Evolutionary conservation across 2,329 filamentous ascomycete species (phyloP), one percentile per base, ranked within the genome.

Genomic region (Ophiosphaerella korrae): DNA sequence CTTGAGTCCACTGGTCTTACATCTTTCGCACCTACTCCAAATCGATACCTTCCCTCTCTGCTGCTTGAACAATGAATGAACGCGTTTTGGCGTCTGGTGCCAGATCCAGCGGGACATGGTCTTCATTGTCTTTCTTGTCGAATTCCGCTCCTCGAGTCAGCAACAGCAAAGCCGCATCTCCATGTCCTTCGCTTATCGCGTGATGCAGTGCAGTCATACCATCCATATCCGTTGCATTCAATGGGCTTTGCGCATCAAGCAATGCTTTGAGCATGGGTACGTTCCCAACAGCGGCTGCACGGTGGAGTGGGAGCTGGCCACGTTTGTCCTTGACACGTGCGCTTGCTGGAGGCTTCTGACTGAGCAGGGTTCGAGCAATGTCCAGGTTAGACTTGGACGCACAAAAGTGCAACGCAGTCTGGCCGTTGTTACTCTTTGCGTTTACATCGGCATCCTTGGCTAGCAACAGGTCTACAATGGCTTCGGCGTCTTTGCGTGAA

Each of bases 131-230:
- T 74, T 83, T 87, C 76, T 91, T 92, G 57, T 89, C 87, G 11
- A 82, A 82, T 68, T 96, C 92, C 0, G 92, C 92, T 0, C 94
- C 94, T 3, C 88, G 87, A 68, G 90, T 95, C 34, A 99, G 76
- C 54, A 99, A 76, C 16, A 88, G 82, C 40, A 97, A 79, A 0
- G 94, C 94, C 3, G 90, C 86, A 73, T 97, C 92, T 1, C 92
- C 85, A 70, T 86, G 82, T 0, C 85, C 85, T 68, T 94, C 90
- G 2, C 88, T 88, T 58, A 92, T 77, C 11, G 90, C 77, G 70
- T 99, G 94, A 75, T 99, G 94, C 64, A 99, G 78, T 3, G 94
- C 88, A 21, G 94, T 97, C 71, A 89, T 86, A 1, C 93, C 93
- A 60, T 91, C 86, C 32, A 80, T 78, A 76, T 99, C 94, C 2